Evolutionary conservation across 208 protist species (phyloP), one percentile per base, ranked within the genome.

Genomic region (Endotrypanum monterogeii): DNA sequence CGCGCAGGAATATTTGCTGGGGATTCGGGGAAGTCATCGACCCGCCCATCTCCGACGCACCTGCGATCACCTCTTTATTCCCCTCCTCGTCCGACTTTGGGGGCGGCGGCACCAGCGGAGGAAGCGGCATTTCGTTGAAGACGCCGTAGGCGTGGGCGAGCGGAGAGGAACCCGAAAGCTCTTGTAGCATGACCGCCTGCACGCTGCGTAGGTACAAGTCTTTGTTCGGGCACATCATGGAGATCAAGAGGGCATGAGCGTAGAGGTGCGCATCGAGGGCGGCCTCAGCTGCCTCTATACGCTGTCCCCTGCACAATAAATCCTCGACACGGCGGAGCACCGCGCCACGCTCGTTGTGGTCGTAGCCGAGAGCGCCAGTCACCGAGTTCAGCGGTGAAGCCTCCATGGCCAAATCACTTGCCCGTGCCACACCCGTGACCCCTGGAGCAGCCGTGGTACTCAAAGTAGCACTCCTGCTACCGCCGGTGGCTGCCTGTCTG

Each of bases 211-310:
- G 78, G 71, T 93, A 94, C 30, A 82, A 65, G 60, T 92, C 92
- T 71, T 90, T 93, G 30, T 77, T 90, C n/a, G 83, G 79, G 73
- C 92, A 96, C 87, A 96, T 90, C 92, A 96, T 93, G 18, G 89
- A 78, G 67, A 96, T 94, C 44, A 96, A 83, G n/a, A 96, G 73
- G 16, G 92, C 92, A 69, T 96, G 89, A 1, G 78, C 71, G 71
- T 91, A 86, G 8, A 96, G 81, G 39, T 71, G 65, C 41, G 85
- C 63, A 16, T 85, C 66, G 58, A 94, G 73, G 12, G 92, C 92
- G 20, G 83, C 73, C 56, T 84, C 78, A 6, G 90, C 92, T 1
- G 92, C 92, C 61, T 72, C 76, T 44, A 93, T 83, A 14, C 92
- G 87, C 41, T 94, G 76, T 1, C 92, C 92, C 28, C 52, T 73